Evolutionary conservation across 1,284 basidiomycete species (phyloP).

Genomic region (Leccinum pachyderme): DNA sequence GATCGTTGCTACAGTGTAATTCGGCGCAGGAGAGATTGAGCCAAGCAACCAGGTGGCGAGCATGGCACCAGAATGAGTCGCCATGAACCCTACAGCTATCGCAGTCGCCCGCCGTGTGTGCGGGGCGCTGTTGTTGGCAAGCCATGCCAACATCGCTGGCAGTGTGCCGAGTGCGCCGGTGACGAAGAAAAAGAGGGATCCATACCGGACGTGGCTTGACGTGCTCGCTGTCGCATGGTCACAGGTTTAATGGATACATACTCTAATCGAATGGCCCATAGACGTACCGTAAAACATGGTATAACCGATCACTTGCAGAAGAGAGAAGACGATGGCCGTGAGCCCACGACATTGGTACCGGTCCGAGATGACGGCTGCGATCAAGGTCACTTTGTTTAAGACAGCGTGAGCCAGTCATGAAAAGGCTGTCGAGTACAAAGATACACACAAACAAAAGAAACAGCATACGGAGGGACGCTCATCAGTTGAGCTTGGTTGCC

Average conservation of each 20-base stretch:
- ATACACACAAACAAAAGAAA: constrained; percentile 40
- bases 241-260: not conserved
- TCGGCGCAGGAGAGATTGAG: constrained; percentile 40
- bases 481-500: constrained; percentile 47
- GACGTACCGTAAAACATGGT: constrained; percentile 46
- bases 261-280: too few species aligned
- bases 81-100: constrained; percentile 49
- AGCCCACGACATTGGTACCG: constrained; percentile 43
- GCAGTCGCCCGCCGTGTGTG: constrained; percentile 53
- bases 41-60: constrained; percentile 55
- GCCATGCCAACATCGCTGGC: constrained; percentile 50
- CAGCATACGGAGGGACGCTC: constrained; percentile 47
- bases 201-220: constrained; percentile 43
- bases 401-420: not conserved
- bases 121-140: constrained; percentile 57
- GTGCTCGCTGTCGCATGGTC: constrained; percentile 12
- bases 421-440: not conserved
- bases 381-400: constrained; percentile 36
- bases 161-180: constrained; percentile 44
- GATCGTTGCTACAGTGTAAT: constrained; percentile 41
- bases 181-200: constrained; percentile 50
- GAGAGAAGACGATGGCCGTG: constrained; percentile 36
- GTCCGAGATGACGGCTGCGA: constrained; percentile 43
- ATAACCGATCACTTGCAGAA: constrained; percentile 45
- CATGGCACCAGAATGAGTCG: constrained; percentile 56